Conservation (phyloP, 1,139 yeast species). For the Suzukiozyma palmioleophila region DNA sequence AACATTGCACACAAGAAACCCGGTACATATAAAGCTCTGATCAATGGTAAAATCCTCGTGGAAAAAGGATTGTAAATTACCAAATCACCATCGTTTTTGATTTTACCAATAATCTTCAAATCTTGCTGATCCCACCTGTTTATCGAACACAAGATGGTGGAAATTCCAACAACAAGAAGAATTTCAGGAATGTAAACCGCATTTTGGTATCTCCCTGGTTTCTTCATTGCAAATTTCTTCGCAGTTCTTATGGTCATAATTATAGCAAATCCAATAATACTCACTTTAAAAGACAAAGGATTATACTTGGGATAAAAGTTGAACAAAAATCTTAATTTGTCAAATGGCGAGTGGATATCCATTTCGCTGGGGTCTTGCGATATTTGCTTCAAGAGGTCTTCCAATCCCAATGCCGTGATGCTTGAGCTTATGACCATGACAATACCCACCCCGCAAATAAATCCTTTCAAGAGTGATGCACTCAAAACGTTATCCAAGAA, state of each 20-base stretch:
- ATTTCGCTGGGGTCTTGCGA: slow-evolving; percentile 30
- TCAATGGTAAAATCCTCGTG: slow-evolving; percentile 23
- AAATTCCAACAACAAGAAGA: slow-evolving; percentile 60
- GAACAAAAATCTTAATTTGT: slow-evolving; percentile 58
- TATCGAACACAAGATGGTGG: slow-evolving; percentile 54
- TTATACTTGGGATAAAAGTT: slow-evolving; percentile 39
- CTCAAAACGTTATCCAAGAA: slow-evolving; percentile 84
- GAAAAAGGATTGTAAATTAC: slow-evolving; percentile 33
- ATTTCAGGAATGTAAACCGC: slow-evolving; percentile 76
- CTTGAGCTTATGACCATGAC: slow-evolving; percentile 82
- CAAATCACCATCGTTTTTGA: slow-evolving; percentile 30
- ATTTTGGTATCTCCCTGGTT: slow-evolving; percentile 17
- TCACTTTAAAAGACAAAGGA: slow-evolving; percentile 49
- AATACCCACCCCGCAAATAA: slow-evolving; percentile 88
- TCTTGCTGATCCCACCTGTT: slow-evolving; percentile 57
- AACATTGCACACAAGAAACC: slow-evolving; percentile 78
- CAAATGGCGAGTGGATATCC: slow-evolving; percentile 76
- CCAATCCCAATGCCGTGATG: slow-evolving; percentile 69
- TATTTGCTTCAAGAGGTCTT: slow-evolving; percentile 29
- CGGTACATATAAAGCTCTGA: slow-evolving; percentile 45
- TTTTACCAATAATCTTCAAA: slow-evolving; percentile 66
- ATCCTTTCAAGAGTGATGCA: slow-evolving; percentile 79
- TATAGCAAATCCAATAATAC: slow-evolving; percentile 41
- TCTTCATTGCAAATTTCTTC: slow-evolving; percentile 32
- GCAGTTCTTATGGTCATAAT: slow-evolving; percentile 37